phyloP scores from a whole-genome alignment of 345 rosid species.

The Erysimum cheiranthoides region DNA sequence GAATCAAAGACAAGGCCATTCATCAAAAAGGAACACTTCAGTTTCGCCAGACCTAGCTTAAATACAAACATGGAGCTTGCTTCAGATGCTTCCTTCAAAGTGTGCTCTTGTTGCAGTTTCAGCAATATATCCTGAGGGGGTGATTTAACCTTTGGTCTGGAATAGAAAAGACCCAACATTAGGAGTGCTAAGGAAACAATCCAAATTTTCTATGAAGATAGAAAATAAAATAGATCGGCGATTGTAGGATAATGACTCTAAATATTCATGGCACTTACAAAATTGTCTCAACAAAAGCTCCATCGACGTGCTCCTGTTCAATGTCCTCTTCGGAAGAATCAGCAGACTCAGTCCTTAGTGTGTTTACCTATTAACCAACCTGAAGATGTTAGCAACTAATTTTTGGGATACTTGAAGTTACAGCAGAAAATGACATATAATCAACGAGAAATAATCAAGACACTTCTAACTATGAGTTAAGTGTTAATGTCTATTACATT shows the following conservation, averaged over 20 bases:
- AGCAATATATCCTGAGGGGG: constrained; percentile 85
- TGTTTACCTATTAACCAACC: constrained; percentile 64
- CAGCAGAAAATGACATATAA: constrained; percentile 29
- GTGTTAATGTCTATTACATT: constrained; percentile 59
- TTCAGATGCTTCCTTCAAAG: constrained; percentile 61
- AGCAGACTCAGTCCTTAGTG: constrained; percentile 62
- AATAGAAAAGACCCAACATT: constrained; percentile 38
- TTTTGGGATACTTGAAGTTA: constrained; percentile 28
- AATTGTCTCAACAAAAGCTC: constrained; percentile 85
- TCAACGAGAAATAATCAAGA: not conserved
- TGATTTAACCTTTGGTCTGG: constrained; percentile 77
- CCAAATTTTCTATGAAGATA: constrained; percentile 26
- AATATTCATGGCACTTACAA: constrained; percentile 59
- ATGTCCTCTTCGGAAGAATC: constrained; percentile 65
- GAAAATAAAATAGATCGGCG: constrained; percentile 21
- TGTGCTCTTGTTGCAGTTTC: constrained; percentile 79
- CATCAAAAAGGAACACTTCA: constrained; percentile 80
- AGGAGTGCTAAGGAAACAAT: constrained; percentile 25
- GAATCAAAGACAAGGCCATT: constrained; percentile 94
- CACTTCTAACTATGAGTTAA: constrained; percentile 16
- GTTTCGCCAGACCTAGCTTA: constrained; percentile 84
- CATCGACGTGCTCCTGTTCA: constrained; percentile 89
- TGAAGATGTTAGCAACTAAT: constrained; percentile 31
- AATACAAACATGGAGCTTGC: constrained; percentile 84
- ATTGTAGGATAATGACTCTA: constrained; percentile 12